A percentile compares a stretch with the other conserved stretches of the same genome.
phyloP scores from a whole-genome alignment of 73 alveolate genomes.

The Paraurostyla sp. region DNA sequence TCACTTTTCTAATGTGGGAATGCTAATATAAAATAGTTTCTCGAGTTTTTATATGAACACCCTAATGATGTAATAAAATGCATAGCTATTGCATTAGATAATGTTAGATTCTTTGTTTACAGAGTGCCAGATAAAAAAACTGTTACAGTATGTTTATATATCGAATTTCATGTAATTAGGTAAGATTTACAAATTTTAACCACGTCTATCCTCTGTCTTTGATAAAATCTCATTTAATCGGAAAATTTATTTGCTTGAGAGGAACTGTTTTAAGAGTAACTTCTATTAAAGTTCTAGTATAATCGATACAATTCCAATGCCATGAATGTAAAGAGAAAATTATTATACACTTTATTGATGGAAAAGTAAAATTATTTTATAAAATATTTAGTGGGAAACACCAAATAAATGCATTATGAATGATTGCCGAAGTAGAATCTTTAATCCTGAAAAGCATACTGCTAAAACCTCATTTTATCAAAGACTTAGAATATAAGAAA shows the following conservation, averaged over 20 bases:
- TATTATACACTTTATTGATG: constrained; percentile 68
- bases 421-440: constrained; percentile 70
- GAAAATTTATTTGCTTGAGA: constrained; percentile 69
- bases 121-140: not conserved
- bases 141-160: constrained; percentile 54
- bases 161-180: too few species aligned
- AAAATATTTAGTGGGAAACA: constrained; percentile 60
- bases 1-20: constrained; percentile 28
- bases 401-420: constrained; percentile 73
- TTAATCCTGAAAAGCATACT: constrained; percentile 73
- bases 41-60: constrained; percentile 66
- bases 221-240: constrained; percentile 73
- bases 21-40: constrained; percentile 56
- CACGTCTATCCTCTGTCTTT: constrained; percentile 66
- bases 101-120: not conserved
- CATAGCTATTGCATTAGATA: constrained; percentile 67
- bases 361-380: constrained; percentile 50
- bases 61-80: constrained; percentile 62
- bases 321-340: constrained; percentile 76
- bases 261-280: constrained; percentile 80
- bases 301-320: constrained; percentile 67
- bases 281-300: constrained; percentile 72
- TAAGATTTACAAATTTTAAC: constrained; percentile 55
- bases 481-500: constrained; percentile 76
- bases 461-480: constrained; percentile 75